Evolutionary conservation across 805 yeast species (phyloP).

Genomic region (Zygosaccharomyces kombuchaensis): DNA sequence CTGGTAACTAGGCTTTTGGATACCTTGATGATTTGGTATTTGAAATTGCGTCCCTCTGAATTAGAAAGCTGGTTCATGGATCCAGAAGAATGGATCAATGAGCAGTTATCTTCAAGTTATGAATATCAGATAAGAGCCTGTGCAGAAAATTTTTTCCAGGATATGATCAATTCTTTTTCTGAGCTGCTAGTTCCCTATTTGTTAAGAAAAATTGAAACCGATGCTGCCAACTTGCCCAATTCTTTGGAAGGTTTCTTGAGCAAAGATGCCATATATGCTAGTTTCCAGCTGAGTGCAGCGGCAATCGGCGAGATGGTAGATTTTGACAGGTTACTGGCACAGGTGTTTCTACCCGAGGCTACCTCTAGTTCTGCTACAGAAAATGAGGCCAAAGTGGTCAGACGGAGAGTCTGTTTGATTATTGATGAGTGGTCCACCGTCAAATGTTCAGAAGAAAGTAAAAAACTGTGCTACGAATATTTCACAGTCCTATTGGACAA

Average conservation of each 20-base stretch:
- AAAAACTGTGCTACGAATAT: conserved; percentile 55
- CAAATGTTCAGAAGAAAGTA: conserved; percentile 54
- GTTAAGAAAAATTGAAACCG: conserved; percentile 51
- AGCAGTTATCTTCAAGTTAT: conserved; percentile 70
- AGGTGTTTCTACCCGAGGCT: conserved; percentile 63
- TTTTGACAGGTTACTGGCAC: conserved; percentile 58
- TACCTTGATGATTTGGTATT: conserved; percentile 65
- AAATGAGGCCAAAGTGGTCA: conserved; percentile 57
- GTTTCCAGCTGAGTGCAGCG: conserved; percentile 73
- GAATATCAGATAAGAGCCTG: conserved; percentile 84
- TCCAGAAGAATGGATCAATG: conserved; percentile 91
- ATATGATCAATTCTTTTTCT: conserved; percentile 60
- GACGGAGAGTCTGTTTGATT: conserved; percentile 72
- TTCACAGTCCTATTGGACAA: conserved; percentile 47
- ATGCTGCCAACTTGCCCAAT: conserved; percentile 32
- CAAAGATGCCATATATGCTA: conserved; percentile 76
- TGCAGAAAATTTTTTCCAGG: conserved; percentile 80
- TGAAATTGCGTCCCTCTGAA: conserved; percentile 69
- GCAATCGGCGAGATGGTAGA: conserved; percentile 63
- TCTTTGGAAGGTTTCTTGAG: conserved; percentile 47
- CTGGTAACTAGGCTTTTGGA: conserved; percentile 58
- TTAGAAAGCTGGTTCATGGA: conserved; percentile 77
- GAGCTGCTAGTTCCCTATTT: conserved; percentile 52
- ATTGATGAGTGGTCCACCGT: conserved; percentile 78
- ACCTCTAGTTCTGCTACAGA: conserved; percentile 35